These are phyloP conservation scores for Salvia rosmarinus DNA, from an alignment of 257 asterid species.

Conservation along the genomic window DNA sequence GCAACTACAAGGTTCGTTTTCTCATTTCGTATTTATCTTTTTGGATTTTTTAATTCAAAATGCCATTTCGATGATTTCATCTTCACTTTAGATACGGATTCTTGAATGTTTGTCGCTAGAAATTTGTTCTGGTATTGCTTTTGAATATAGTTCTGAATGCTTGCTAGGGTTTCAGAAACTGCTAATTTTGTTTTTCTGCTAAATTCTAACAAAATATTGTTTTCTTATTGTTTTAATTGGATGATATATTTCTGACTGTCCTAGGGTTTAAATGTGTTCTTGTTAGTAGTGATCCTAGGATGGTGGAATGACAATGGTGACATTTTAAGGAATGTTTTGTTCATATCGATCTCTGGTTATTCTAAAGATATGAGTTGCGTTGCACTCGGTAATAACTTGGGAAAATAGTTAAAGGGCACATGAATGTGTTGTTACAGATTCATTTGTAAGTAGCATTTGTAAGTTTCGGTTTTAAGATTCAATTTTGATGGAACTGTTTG, in stretches of 20 bases:
- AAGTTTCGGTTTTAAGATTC: not conserved
- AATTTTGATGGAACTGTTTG: not conserved
- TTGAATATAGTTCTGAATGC: not conserved
- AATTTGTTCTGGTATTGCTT: not conserved
- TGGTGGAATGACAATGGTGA: not conserved
- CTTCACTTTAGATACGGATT: not conserved
- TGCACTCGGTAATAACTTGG: not conserved
- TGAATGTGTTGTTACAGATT: not conserved
- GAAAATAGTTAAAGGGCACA: not conserved
- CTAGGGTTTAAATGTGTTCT: conserved; percentile 23
- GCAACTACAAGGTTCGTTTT: conserved; percentile 1
- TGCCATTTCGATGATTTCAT: not conserved
- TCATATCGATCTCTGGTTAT: not conserved
- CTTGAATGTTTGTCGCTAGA: not conserved
- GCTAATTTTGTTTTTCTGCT: not conserved
- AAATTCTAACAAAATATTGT: not conserved
- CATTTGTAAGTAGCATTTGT: not conserved
- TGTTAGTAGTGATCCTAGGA: conserved; percentile 1
- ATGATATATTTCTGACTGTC: not conserved
- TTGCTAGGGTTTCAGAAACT: not conserved
- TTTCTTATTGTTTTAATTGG: not conserved
- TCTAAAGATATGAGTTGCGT: not conserved
- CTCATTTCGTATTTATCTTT: not conserved
- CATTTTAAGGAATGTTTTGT: not conserved
- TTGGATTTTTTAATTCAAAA: not conserved